phyloP scores from a whole-genome alignment of 1,139 yeast species.

The Geotrichum restrictum region DNA sequence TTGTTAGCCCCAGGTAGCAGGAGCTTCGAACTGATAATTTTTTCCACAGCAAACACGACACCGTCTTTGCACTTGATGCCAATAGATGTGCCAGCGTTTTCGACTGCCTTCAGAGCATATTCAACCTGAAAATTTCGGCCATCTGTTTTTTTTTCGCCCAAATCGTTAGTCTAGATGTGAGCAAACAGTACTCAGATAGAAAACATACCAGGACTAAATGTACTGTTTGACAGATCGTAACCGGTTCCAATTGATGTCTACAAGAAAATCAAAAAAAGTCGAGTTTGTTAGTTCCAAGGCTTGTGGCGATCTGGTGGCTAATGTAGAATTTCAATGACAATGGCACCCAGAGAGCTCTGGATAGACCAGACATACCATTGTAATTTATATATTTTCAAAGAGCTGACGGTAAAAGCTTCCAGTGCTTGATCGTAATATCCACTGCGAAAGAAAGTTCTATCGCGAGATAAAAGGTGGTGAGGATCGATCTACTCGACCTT shows the following conservation, averaged over 20 bases:
- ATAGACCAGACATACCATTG: too few species aligned
- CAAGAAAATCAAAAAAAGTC: too few species aligned
- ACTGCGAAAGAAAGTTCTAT: too few species aligned
- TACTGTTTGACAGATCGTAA: conserved; percentile 91
- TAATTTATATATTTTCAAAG: too few species aligned
- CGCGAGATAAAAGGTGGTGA: too few species aligned
- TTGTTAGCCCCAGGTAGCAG: conserved; percentile 85
- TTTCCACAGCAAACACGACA: conserved; percentile 92
- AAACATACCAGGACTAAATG: conserved; percentile 48
- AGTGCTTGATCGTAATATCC: too few species aligned
- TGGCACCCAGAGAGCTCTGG: too few species aligned
- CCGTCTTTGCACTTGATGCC: conserved; percentile 93
- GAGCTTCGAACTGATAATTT: conserved; percentile 78
- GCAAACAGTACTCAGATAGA: too few species aligned
- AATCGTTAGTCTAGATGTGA: conserved; percentile 63
- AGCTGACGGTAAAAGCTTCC: too few species aligned
- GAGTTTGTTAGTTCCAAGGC: neutral
- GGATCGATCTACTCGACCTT: too few species aligned
- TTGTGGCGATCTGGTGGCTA: neutral
- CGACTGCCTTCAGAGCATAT: conserved; percentile 96
- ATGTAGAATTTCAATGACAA: too few species aligned
- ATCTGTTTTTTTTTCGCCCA: conserved; percentile 56
- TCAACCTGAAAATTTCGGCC: conserved; percentile 98
- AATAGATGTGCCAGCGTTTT: conserved; percentile 91
- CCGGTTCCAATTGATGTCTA: conserved; percentile 95